These are phyloP conservation scores for Linanthus parryae DNA, from an alignment of 148 eudicot species.

Conservation along the genomic window DNA sequence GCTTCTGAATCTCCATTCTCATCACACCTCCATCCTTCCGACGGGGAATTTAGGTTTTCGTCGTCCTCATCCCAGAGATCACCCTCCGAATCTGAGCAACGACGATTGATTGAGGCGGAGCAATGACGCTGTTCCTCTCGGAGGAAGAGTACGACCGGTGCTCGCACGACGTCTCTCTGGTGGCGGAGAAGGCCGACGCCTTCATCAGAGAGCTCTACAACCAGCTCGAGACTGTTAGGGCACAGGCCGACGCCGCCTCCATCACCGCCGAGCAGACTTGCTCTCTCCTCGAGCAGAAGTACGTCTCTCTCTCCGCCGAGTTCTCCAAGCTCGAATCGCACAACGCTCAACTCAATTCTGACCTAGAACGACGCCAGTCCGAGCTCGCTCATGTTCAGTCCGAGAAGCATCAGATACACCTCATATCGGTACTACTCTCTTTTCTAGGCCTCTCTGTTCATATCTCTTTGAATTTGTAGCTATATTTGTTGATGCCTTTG, in stretches of 20 bases:
- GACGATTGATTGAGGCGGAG: too few relatives aligned
- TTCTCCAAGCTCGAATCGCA: conserved; percentile 45
- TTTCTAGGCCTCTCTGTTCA: too few relatives aligned
- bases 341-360: conserved; percentile 29
- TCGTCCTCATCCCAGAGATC: too few relatives aligned
- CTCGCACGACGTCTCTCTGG: conserved; percentile 43
- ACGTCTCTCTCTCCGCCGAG: conserved; percentile 63
- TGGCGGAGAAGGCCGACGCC: conserved; percentile 78
- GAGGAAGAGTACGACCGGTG: conserved; percentile 58
- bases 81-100: too few relatives aligned
- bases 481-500: too few relatives aligned
- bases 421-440: conserved; percentile 42
- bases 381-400: conserved; percentile 57
- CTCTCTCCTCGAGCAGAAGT: conserved; percentile 76
- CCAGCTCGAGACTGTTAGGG: conserved; percentile 68
- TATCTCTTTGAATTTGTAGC: too few relatives aligned
- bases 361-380: conserved; percentile 34
- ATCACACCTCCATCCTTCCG: too few relatives aligned
- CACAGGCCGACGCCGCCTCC: conserved; percentile 74
- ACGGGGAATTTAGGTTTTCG: too few relatives aligned
- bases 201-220: conserved; percentile 42
- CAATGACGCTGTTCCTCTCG: conserved; percentile 78
- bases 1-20: too few relatives aligned
- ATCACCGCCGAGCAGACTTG: conserved; percentile 95
- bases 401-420: conserved; percentile 63